Conservation (phyloP, 495 filamentous ascomycete genomes). For the Cercophora newfieldiana region DNA sequence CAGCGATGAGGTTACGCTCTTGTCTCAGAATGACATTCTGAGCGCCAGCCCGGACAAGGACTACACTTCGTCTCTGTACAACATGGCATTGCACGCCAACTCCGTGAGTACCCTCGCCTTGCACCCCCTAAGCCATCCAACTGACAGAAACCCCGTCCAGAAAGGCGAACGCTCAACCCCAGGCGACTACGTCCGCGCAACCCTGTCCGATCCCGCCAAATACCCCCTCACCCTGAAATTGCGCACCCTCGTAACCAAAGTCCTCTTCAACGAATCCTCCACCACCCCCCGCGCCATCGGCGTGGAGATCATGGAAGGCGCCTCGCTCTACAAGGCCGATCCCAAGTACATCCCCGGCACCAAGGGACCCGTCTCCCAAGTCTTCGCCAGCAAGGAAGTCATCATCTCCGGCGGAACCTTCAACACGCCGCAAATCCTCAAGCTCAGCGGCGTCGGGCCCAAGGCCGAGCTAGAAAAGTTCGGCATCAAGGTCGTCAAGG, state of each 20-base stretch:
- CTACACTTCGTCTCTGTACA: conserved; percentile 38
- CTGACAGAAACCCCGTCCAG: conserved; percentile 26
- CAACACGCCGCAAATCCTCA: conserved; percentile 58
- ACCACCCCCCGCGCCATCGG: conserved; percentile 36
- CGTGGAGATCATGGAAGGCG: conserved; percentile 40
- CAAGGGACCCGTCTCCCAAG: conserved; percentile 24
- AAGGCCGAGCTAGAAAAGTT: conserved; percentile 48
- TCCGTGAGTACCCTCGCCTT: conserved; percentile 34
- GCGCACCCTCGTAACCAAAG: conserved; percentile 40
- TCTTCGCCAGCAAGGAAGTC: conserved; percentile 43
- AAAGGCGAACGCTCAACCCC: conserved; percentile 38
- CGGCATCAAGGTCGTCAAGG: conserved; percentile 47
- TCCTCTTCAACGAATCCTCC: conserved; percentile 34
- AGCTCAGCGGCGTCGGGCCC: conserved; percentile 57
- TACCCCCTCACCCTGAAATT: conserved; percentile 38
- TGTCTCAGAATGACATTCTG: conserved; percentile 37
- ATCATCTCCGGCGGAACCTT: conserved; percentile 56
- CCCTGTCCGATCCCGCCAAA: conserved; percentile 23
- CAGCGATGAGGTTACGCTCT: conserved; percentile 22
- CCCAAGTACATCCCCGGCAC: conserved; percentile 31
- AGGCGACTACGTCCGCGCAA: conserved; percentile 37
- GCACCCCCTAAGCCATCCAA: neutral
- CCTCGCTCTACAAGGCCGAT: conserved; percentile 43
- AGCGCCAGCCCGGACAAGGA: conserved; percentile 35
- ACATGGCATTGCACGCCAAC: conserved; percentile 38